Evolutionary conservation across 2,329 filamentous ascomycete species (phyloP), one percentile per base, ranked within the genome.

Genomic region (Paracorniculantispora psalliotae): DNA sequence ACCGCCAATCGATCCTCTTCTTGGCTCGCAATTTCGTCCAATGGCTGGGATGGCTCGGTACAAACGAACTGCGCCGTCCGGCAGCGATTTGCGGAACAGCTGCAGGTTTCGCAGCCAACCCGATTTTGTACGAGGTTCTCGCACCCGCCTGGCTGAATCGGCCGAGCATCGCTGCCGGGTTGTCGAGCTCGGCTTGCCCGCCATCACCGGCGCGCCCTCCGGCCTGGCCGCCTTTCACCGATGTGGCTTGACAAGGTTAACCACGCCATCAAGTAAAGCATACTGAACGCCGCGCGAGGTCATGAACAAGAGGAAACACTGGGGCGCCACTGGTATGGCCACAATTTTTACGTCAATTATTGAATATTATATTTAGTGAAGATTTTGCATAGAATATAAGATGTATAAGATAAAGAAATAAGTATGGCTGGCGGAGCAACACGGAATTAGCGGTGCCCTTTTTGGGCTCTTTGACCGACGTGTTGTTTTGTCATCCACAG

Each of bases 241-340:
- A 57, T 57, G 54, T 57, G 54, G 54, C 54, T 57, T 39, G 54
- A 57, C 54, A 49, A 37, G 44, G 44, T 35, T 46, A 23, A 26
- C 21, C 51, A 37, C 10, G 28, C 43, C 41, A 37, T 47, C 28
- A n/a, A 13, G 8, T 25, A 17, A 46, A 35, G 13, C 7, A 43
- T 19, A 33, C n/a, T 25, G 21, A n/a, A 26, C 4, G 21, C 43
- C 43, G 26, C 10, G 13, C 19, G 19, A 25, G 10, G n/a, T 15
- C 25, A 21, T 33, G 6, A n/a, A 21, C 13, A n/a, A 53, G 8
- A 25, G 23, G 15, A 21, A 3, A 39, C 10, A 39, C 8, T 15
- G 28, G 12, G 17, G 19, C 48, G 19, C 33, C 30, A 50, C 48
- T 21, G 33, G 7, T 13, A 37, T 37, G 12, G 33, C 17, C 17